Base-by-base conservation (phyloP, 768 basidiomycete genomes). In the Neoboletus magnificus region DNA sequence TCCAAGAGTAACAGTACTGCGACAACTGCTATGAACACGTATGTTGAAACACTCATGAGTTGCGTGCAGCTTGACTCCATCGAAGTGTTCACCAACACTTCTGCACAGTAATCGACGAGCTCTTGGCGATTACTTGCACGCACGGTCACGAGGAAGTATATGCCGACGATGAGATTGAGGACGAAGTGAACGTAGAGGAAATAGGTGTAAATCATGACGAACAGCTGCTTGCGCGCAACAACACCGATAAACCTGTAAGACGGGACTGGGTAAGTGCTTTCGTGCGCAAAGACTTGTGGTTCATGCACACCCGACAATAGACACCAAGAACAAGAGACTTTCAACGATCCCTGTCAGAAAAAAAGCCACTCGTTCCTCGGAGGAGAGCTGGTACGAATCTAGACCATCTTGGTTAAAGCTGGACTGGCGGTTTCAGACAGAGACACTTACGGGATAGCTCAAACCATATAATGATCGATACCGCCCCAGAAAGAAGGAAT, bases 381-480 rank as follows among this genome's bases (percentile, higher is more conserved):
- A 62, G 56, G 64, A 66, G 52, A 57, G 54, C 12, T 71, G 52
- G 70, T 72, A 43, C 53, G 67, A 54, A 72, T 71, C 71, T 78
- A 74, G 40, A 7, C n/a, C 41, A 43, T 56, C 29, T 37, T 53
- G 27, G 42, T 42, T 42, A 48, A 27, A 48, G n/a, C 41, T 49
- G 30, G 2, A 30, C 8, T 2, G 45, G n/a, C 6, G 2, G 16
- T 11, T 23, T 15, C 4, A 10, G 39, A 30, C 11, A 20, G 37
- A 15, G 44, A 45, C 18, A 76, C 84, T 55, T 56, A 86, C 86
- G 77, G 23, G 73, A 74, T 18, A 86, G 68, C 64, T 86, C 82
- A 65, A 82, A 84, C 86, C 85, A 88, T 25, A 85, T 62, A 35
- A 82, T 64, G 58, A 81, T 67, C 3, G 82, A 75, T 32, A 87